Base-by-base conservation (phyloP, 768 basidiomycete species). In the Megacollybia marginata region DNA sequence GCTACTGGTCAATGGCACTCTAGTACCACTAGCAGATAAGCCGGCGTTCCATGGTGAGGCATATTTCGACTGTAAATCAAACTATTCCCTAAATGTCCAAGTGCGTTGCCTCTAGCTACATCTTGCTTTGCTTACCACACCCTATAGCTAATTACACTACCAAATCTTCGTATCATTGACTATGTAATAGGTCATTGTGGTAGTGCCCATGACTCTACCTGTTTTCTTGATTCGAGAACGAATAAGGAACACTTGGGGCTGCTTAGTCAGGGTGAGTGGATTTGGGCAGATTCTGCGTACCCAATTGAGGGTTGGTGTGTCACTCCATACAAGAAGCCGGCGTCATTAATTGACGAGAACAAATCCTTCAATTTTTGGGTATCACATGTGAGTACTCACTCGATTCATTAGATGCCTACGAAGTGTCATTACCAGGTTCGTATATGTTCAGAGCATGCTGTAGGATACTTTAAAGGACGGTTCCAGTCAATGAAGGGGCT, bases 171-270 rank as follows among this genome's bases (percentile, higher is more conserved):
- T 0, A 38, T 54, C 20, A 54, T 54, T n/a, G 49, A 54, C 57
- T 62, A 18, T n/a, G n/a, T n/a, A n/a, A n/a, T n/a, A n/a, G n/a
- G n/a, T n/a, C n/a, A n/a, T n/a, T n/a, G n/a, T n/a, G 69, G 68
- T 12, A 69, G 67, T 51, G 55, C 57, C 12, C 70, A 72, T 54
- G 65, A 72, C 56, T 50, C 69, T 9, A 62, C 62, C 5, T 67
- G 66, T 10, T 71, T 54, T 55, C 35, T 59, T 31, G 32, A 58
- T 9, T 68, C 67, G 1, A 18, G 43, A 4, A 42, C 62, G 5
- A 33, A 33, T 31, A 54, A 59, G 33, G 49, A 66, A 10, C 61
- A 62, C 49, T 28, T 46, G 0, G 40, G n/a, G 1, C 36, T 70
- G 7, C 51, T 70, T 13, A 42, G 54, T 7, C 52, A 47, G 15